A percentile compares a stretch with the other conserved stretches of the same genome.
Conservation (phyloP, 164 flowering plant genomes). For the Nelumbo lutea region DNA sequence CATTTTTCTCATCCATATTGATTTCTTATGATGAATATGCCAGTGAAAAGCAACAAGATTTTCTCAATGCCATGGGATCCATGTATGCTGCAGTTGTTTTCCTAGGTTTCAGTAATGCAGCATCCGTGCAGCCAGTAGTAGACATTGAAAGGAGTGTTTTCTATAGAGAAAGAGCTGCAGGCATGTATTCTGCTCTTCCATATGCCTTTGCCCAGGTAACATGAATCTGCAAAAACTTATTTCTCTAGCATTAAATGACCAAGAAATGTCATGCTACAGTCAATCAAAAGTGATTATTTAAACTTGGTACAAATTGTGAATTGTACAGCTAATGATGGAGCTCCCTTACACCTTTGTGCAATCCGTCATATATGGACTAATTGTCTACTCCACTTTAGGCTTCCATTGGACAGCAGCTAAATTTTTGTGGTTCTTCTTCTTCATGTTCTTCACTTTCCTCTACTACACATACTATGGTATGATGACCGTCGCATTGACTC, state of each 20-base stretch:
- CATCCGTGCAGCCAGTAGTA: slow-evolving; percentile 22
- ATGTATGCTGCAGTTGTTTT: slow-evolving; percentile 18
- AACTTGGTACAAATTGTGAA: neutral
- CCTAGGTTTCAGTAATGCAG: slow-evolving; percentile 17
- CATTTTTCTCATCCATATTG: neutral
- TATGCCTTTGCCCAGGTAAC: slow-evolving; percentile 22
- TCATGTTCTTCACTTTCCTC: slow-evolving; percentile 31
- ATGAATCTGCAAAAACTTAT: neutral
- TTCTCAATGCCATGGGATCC: slow-evolving; percentile 28
- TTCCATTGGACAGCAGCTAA: slow-evolving; percentile 22
- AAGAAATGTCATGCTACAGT: neutral
- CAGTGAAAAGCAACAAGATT: slow-evolving; percentile 23
- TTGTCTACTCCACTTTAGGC: slow-evolving; percentile 23
- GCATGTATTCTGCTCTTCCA: slow-evolving; percentile 22
- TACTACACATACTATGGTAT: slow-evolving; percentile 35
- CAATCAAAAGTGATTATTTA: neutral
- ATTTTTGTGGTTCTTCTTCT: slow-evolving; percentile 31
- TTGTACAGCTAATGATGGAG: slow-evolving; percentile 26
- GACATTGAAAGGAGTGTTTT: slow-evolving; percentile 25
- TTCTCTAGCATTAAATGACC: neutral
- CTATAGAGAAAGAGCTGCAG: slow-evolving; percentile 24
- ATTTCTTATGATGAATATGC: neutral
- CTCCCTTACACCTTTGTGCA: slow-evolving; percentile 26
- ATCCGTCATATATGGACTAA: slow-evolving; percentile 18
- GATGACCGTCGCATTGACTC: slow-evolving; percentile 30